phyloP scores from a whole-genome alignment of 1,284 basidiomycete species.

The Boletus smithii region DNA sequence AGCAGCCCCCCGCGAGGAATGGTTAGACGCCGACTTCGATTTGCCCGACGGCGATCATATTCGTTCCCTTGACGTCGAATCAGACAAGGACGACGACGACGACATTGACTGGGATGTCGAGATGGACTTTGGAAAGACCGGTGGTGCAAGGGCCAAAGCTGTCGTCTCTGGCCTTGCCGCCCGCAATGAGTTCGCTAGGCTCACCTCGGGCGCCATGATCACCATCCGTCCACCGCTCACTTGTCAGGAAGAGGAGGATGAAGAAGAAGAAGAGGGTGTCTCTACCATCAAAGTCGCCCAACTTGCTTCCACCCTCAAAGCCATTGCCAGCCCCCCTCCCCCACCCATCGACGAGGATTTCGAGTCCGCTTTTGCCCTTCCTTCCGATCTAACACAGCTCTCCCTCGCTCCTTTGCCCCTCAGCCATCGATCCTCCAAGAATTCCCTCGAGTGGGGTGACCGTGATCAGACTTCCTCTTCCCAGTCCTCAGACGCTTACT shows the following conservation, averaged over 20 bases:
- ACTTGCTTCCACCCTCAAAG: constrained; percentile 39
- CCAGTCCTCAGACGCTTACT: constrained; percentile 79
- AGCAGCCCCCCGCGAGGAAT: constrained; percentile 64
- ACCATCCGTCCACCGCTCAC: constrained; percentile 62
- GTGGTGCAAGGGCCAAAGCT: constrained; percentile 47
- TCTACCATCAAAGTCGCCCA: constrained; percentile 73
- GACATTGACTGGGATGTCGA: constrained; percentile 73
- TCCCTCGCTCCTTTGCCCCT: constrained; percentile 72
- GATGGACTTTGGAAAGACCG: constrained; percentile 61
- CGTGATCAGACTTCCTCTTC: constrained; percentile 77
- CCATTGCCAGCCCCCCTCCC: constrained; percentile 33
- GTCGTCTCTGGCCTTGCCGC: constrained; percentile 38
- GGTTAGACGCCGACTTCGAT: constrained; percentile 82
- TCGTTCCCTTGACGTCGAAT: constrained; percentile 50
- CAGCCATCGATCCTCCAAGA: constrained; percentile 70
- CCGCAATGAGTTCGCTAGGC: constrained; percentile 29
- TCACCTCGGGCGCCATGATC: constrained; percentile 40
- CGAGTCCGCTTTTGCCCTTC: constrained; percentile 73
- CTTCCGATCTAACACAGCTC: constrained; percentile 70
- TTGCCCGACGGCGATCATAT: constrained; percentile 69
- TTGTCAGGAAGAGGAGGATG: constrained; percentile 49
- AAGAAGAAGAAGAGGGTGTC: constrained; percentile 74
- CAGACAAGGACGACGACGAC: constrained; percentile 60
- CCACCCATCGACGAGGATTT: constrained; percentile 62
- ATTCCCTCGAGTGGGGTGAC: constrained; percentile 79